Conservation (phyloP, 73 alveolate genomes). For the Symbiodinium pilosum region DNA sequence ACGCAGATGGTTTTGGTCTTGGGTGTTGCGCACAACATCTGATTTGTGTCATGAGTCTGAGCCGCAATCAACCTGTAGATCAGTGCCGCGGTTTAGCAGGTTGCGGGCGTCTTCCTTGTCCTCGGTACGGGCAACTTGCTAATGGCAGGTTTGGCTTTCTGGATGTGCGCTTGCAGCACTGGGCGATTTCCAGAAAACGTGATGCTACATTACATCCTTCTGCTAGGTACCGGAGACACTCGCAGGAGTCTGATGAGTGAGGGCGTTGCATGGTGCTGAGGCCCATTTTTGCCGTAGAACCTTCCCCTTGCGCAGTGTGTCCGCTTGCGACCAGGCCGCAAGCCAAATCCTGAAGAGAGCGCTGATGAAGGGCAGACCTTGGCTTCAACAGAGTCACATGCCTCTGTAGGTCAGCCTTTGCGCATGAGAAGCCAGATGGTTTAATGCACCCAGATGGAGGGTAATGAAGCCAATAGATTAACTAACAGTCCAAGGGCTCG, state of each 20-base stretch:
- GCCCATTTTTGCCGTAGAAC: too few relatives aligned
- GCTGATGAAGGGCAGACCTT: too few relatives aligned
- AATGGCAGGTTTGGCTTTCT: constrained; percentile 87
- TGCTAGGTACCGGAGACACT: constrained; percentile 59
- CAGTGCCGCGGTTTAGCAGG: not conserved
- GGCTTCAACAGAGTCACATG: too few relatives aligned
- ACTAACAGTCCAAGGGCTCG: too few relatives aligned
- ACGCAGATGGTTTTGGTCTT: too few relatives aligned
- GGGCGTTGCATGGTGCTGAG: not conserved
- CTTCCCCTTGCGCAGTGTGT: too few relatives aligned
- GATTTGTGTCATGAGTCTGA: too few relatives aligned
- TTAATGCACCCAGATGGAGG: not conserved
- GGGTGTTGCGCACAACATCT: too few relatives aligned
- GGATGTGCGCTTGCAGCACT: constrained; percentile 28
- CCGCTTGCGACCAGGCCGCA: too few relatives aligned
- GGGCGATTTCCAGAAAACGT: not conserved
- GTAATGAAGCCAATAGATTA: not conserved
- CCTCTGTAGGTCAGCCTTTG: not conserved
- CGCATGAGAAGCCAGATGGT: not conserved
- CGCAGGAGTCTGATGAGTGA: constrained; percentile 67
- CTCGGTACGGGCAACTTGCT: constrained; percentile 88
- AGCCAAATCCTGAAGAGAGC: too few relatives aligned
- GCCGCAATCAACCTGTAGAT: too few relatives aligned
- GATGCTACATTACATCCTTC: not conserved
- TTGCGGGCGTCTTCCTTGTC: constrained; percentile 51